These are phyloP conservation scores for Hypsizygus marmoreus DNA, from an alignment of 768 basidiomycete genomes.

Conservation along the genomic window DNA sequence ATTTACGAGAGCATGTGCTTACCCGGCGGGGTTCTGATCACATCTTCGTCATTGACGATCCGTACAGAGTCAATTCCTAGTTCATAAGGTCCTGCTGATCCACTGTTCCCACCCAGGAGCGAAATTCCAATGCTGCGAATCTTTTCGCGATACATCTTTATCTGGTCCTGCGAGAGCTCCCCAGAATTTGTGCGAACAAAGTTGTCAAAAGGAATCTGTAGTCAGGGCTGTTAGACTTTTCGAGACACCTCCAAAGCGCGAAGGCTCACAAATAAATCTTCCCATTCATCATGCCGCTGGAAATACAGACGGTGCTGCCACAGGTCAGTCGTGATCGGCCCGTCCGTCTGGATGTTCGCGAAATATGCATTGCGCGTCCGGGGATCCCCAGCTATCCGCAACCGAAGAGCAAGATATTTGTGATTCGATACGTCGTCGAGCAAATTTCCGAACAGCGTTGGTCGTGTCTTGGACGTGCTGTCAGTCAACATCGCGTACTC, in stretches of 20 bases:
- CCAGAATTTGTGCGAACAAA: conserved; percentile 79
- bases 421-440: conserved; percentile 84
- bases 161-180: conserved; percentile 67
- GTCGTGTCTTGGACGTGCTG: conserved; percentile 52
- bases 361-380: conserved; percentile 84
- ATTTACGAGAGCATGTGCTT: conserved; percentile 2
- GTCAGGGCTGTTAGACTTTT: too few species aligned
- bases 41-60: conserved; percentile 77
- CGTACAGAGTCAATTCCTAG: conserved; percentile 81
- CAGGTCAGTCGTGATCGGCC: conserved; percentile 77
- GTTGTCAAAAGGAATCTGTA: conserved; percentile 77
- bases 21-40: conserved; percentile 31
- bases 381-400: conserved; percentile 77
- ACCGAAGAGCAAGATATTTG: conserved; percentile 76
- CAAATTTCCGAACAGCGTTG: conserved; percentile 86
- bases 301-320: conserved; percentile 95
- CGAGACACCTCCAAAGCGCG: too few species aligned
- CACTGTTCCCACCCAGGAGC: conserved; percentile 81
- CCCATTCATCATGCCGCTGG: conserved; percentile 70
- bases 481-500: not conserved
- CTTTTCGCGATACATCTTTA: conserved; percentile 73
- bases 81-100: conserved; percentile 75
- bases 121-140: conserved; percentile 86
- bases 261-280: conserved; percentile 79
- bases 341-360: conserved; percentile 91